A percentile compares a stretch with the other conserved stretches of the same genome.
These are phyloP conservation scores for Silene coronaria DNA, from an alignment of 179 eudicot species.

Conservation along the genomic window DNA sequence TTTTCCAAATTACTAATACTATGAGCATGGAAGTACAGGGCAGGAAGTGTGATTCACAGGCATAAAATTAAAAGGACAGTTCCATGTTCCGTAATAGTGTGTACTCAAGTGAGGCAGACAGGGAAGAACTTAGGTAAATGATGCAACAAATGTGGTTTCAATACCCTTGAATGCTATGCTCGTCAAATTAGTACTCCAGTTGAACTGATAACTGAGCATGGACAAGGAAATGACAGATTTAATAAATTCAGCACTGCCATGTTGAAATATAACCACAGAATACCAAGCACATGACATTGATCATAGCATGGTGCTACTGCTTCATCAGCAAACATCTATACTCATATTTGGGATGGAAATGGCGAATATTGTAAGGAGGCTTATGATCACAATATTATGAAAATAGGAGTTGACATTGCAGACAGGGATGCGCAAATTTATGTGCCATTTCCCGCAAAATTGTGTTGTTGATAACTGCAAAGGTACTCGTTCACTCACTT, in stretches of 20 bases:
- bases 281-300: neutral
- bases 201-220: neutral
- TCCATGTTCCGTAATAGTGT: no score
- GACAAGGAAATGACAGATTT: neutral
- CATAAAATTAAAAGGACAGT: no score
- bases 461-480: no score
- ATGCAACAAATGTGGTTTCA: no score
- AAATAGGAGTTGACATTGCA: neutral
- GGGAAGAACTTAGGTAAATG: no score
- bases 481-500: no score
- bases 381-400: slow-evolving; percentile 3
- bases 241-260: neutral
- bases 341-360: neutral
- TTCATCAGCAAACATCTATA: no score
- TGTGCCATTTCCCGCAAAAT: no score
- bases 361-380: neutral
- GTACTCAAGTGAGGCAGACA: no score
- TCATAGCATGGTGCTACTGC: no score
- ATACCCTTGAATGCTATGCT: no score
- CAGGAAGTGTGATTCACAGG: neutral
- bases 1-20: neutral
- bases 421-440: slow-evolving; percentile 8
- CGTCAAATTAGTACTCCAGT: neutral
- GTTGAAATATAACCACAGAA: neutral
- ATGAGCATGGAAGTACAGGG: neutral